phyloP scores from a whole-genome alignment of 1,284 basidiomycete species.

The Puccinia triticina region DNA sequence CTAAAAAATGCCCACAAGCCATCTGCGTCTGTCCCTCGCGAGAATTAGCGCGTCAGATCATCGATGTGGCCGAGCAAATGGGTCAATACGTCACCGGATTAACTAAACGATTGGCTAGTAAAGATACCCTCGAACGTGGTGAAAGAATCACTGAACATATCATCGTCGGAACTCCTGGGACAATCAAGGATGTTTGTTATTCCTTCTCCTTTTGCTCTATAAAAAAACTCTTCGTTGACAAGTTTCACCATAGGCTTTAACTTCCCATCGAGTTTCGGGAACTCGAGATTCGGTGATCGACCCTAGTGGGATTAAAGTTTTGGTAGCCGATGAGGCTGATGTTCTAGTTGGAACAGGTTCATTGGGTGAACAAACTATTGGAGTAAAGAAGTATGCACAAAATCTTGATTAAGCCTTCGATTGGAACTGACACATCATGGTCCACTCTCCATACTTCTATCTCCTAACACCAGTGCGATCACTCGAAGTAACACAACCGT shows the following conservation, averaged over 20 bases:
- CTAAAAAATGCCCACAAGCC: constrained; percentile 75
- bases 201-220: constrained; percentile 59
- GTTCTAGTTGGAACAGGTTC: constrained; percentile 91
- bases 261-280: constrained; percentile 44
- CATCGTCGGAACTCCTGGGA: constrained; percentile 94
- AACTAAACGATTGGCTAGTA: constrained; percentile 92
- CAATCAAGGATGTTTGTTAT: constrained; percentile 77
- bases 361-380: constrained; percentile 93
- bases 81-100: constrained; percentile 85
- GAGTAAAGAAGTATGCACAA: constrained; percentile 82
- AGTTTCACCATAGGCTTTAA: constrained; percentile 29
- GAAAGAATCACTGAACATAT: constrained; percentile 82
- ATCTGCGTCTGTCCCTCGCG: constrained; percentile 79
- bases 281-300: constrained; percentile 62
- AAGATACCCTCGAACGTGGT: constrained; percentile 70
- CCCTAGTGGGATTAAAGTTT: constrained; percentile 79
- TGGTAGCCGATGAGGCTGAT: constrained; percentile 97
- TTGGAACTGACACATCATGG: background rate
- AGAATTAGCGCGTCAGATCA: constrained; percentile 95
- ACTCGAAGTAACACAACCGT: constrained; percentile 61
- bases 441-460: background rate
- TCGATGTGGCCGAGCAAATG: constrained; percentile 90
- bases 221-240: constrained; percentile 65
- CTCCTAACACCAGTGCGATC: constrained; percentile 30
- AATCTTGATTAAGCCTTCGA: background rate